These are phyloP conservation scores for Solanum sparsipilum DNA, from an alignment of 257 asterid genomes.

Conservation along the genomic window DNA sequence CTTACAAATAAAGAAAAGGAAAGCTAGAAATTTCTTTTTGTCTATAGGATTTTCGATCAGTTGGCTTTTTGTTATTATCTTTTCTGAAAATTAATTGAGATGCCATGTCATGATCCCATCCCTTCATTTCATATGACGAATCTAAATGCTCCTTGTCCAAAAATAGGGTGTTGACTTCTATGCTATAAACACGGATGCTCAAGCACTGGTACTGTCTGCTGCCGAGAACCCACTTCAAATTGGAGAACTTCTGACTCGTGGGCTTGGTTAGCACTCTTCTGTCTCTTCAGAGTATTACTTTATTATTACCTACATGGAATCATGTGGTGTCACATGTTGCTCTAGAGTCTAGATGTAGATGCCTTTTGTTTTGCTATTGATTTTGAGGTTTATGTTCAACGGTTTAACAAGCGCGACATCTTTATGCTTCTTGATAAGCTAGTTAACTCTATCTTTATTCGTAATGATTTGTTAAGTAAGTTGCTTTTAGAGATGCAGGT, in stretches of 20 bases:
- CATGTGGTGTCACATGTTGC: neutral
- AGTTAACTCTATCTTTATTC: neutral
- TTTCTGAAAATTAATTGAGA: neutral
- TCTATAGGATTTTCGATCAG: neutral
- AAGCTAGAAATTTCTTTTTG: neutral
- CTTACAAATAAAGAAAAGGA: neutral
- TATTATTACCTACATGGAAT: neutral
- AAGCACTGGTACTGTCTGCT: conserved; percentile 83
- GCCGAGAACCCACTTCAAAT: conserved; percentile 86
- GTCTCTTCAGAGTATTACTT: neutral
- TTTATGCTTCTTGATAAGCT: neutral
- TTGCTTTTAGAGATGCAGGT: conserved; percentile 39
- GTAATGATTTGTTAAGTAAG: neutral
- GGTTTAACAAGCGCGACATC: neutral
- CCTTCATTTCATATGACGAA: conserved; percentile 8
- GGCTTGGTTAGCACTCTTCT: conserved; percentile 65
- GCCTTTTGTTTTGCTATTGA: neutral
- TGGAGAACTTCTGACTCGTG: conserved; percentile 98
- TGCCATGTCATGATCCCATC: neutral
- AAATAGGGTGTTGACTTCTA: conserved; percentile 92
- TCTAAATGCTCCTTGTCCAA: neutral
- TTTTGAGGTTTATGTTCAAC: neutral
- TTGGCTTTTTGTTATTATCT: neutral
- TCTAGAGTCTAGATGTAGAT: neutral
- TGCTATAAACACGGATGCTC: conserved; percentile 94